A percentile compares a stretch with the other conserved stretches of the same genome.
phyloP scores from a whole-genome alignment of 2,329 filamentous ascomycete genomes.

The Hypoxylon sp. region DNA sequence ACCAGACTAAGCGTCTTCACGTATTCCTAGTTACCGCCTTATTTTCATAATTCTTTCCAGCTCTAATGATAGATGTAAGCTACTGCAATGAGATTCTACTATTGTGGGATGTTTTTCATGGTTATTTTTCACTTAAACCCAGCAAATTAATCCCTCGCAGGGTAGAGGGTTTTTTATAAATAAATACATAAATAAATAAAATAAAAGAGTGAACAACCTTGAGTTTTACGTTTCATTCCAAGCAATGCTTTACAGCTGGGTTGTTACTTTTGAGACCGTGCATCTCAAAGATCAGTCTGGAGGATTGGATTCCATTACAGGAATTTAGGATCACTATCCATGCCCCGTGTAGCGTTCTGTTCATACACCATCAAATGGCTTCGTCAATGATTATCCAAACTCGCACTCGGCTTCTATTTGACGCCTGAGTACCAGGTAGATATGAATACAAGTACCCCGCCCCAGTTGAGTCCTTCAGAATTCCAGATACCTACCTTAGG shows the following conservation, averaged over 20 bases:
- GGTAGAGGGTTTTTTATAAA: too few relatives aligned
- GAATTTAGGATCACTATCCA: constrained; percentile 23
- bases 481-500: not conserved
- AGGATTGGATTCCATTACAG: not conserved
- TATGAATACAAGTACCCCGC: not conserved
- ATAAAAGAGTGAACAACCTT: not conserved
- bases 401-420: constrained; percentile 3
- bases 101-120: not conserved
- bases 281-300: not conserved
- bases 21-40: not conserved
- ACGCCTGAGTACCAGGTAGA: not conserved
- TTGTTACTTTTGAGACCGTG: not conserved
- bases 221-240: not conserved
- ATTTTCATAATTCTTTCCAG: not conserved
- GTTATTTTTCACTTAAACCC: not conserved
- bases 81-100: not conserved
- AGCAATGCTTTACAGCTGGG: not conserved
- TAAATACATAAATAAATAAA: too few relatives aligned
- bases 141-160: not conserved
- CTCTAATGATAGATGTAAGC: not conserved
- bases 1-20: not conserved
- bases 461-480: not conserved
- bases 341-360: constrained; percentile 14
- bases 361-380: constrained; percentile 9
- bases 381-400: not conserved